Evolutionary conservation across 176 grass and related monocot genomes (phyloP), one percentile per base, ranked within the genome.

Genomic region (Oryza longistaminata): DNA sequence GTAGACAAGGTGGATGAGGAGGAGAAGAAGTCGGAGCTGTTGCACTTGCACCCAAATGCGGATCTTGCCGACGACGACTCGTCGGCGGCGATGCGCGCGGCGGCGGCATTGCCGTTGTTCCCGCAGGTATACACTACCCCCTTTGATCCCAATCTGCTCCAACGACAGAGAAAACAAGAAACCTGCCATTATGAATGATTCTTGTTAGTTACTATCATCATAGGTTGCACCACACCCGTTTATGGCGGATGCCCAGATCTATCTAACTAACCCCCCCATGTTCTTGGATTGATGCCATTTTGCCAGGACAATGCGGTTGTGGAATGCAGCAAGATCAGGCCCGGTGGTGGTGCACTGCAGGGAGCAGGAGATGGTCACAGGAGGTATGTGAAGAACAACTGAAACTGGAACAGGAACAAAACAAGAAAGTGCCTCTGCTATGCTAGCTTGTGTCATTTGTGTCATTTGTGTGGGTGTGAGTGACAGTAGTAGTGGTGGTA

Each of bases 21-120:
- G 84, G 46, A 45, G 9, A 24, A 68, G 74, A 21, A 46, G 16
- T 16, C 0, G 74, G 68, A 7, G 69, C 76, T 66, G 70, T 84
- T 88, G 76, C 87, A 80, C 69, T 83, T 92, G 93, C 91, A 90
- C 85, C 90, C 79, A 34, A 50, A 85, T 76, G 88, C 46, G 82
- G 85, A 94, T 90, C 89, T 90, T 50, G 25, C 68, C 45, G 46
- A 9, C 25, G 48, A 5, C 2, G 77, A 73, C 74, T 55, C 70
- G 11, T 58, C 87, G 72, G 9, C 69, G 74, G 74, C 44, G 73
- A 52, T 52, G 27, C 71, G 71, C 25, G 44, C 35, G 48, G 81
- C 81, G 11, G 44, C 45, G 31, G 81, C 81, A 74, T 87, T 81
- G 87, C 81, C 85, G 44, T 61, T 85, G 61, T 11, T 55, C 78